These are phyloP conservation scores for Diaporthe sp. DNA, from an alignment of 2,329 filamentous ascomycete species.

Conservation along the genomic window DNA sequence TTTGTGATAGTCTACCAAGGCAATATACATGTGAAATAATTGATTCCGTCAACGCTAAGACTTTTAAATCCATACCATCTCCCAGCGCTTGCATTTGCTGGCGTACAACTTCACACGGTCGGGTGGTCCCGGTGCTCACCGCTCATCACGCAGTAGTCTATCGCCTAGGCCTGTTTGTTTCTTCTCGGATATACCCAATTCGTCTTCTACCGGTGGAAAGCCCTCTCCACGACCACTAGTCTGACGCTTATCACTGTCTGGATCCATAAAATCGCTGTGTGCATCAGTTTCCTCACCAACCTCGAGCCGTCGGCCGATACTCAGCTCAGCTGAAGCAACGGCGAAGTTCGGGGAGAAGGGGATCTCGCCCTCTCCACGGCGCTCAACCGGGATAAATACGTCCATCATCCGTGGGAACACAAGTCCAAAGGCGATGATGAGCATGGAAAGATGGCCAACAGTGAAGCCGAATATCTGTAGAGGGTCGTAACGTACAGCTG, in stretches of 20 bases:
- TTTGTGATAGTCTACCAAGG: too few relatives aligned
- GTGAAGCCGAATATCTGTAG: neutral
- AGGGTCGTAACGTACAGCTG: neutral
- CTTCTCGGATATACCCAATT: neutral
- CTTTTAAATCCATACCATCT: too few relatives aligned
- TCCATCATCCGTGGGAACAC: neutral
- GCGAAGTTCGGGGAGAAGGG: neutral
- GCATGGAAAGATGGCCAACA: neutral
- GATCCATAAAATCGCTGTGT: neutral
- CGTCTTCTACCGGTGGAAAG: neutral
- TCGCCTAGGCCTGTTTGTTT: neutral
- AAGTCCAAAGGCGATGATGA: constrained; percentile 2
- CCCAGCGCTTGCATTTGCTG: too few relatives aligned
- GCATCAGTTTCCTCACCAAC: neutral
- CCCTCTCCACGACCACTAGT: neutral
- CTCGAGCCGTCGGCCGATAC: neutral
- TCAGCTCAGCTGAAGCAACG: constrained; percentile 3
- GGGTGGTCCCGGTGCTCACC: neutral
- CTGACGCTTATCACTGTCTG: neutral
- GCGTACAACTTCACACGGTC: too few relatives aligned
- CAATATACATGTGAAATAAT: too few relatives aligned
- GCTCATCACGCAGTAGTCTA: neutral
- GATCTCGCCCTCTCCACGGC: neutral
- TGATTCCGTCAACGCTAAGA: too few relatives aligned
- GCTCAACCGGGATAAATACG: neutral